These are phyloP conservation scores for Nicotiana obtusifolia DNA, from an alignment of 257 asterid species.

Conservation along the genomic window DNA sequence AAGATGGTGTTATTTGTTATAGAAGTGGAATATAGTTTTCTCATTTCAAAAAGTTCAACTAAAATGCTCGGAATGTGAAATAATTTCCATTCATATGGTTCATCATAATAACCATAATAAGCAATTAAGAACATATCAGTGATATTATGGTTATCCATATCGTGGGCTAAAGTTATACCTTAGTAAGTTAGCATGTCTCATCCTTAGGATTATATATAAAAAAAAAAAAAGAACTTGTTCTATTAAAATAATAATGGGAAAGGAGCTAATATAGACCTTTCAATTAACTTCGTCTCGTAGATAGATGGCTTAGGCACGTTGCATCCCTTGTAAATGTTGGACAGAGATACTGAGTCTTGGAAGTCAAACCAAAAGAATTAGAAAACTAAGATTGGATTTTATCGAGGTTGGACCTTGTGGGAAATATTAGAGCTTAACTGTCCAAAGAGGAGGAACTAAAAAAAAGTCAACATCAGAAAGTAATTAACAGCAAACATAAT, in stretches of 20 bases:
- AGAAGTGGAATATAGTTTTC: background rate
- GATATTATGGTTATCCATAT: background rate
- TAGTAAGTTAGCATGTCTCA: background rate
- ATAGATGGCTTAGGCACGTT: background rate
- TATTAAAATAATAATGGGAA: background rate
- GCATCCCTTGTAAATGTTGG: background rate
- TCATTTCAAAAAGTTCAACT: background rate
- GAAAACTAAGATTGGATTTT: no score
- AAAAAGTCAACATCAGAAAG: background rate
- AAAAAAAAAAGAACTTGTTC: background rate
- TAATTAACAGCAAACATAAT: background rate
- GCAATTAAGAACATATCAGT: no score
- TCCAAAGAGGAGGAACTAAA: background rate
- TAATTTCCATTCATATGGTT: background rate
- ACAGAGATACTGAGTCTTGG: background rate
- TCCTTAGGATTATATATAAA: background rate
- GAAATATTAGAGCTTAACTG: no score
- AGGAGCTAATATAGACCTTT: background rate
- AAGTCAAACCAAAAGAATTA: background rate
- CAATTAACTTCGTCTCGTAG: background rate
- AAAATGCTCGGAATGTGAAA: background rate
- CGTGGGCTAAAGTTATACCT: background rate
- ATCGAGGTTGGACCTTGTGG: no score
- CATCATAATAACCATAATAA: background rate
- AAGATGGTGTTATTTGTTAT: background rate